Conservation (phyloP, 2,329 filamentous ascomycete genomes). For the Apiospora aurea region DNA sequence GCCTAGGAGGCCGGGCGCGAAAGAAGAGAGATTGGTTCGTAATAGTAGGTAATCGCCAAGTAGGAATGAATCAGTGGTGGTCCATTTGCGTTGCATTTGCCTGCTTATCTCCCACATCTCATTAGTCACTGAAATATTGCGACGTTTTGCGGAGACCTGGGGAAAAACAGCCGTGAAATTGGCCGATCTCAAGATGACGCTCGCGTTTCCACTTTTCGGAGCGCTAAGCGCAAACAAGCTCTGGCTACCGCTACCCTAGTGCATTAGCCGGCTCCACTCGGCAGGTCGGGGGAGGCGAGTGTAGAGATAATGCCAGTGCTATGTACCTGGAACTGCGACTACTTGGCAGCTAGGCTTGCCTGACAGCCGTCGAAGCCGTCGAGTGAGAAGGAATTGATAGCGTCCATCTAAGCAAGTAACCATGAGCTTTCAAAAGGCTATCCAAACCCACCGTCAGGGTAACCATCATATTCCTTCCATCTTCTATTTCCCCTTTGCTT, state of each 20-base stretch:
- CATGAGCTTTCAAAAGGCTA: constrained; percentile 9
- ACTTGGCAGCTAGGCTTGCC: no score
- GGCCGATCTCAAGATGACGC: constrained; percentile 18
- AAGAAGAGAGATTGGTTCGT: not conserved
- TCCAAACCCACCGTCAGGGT: not conserved
- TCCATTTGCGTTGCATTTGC: not conserved
- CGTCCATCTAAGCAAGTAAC: not conserved
- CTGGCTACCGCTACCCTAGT: constrained; percentile 11
- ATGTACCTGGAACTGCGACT: no score
- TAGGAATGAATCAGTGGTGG: not conserved
- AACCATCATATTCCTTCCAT: not conserved
- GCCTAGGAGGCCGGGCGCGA: not conserved
- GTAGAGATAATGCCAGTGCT: not conserved
- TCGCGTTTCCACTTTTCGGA: not conserved
- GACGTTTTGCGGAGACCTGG: constrained; percentile 8
- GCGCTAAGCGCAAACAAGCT: constrained; percentile 3
- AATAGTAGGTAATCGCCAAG: not conserved
- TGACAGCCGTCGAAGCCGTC: no score
- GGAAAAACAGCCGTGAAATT: constrained; percentile 17
- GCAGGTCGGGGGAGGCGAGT: constrained; percentile 7
- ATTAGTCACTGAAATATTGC: constrained; percentile 4
- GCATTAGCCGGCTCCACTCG: not conserved
- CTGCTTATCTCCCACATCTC: constrained; percentile 5
- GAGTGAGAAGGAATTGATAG: constrained; percentile 1
- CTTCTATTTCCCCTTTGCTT: not conserved